These are phyloP conservation scores for Cyclotella cryptica DNA, from an alignment of 108 stramenopile species.

Conservation along the genomic window DNA sequence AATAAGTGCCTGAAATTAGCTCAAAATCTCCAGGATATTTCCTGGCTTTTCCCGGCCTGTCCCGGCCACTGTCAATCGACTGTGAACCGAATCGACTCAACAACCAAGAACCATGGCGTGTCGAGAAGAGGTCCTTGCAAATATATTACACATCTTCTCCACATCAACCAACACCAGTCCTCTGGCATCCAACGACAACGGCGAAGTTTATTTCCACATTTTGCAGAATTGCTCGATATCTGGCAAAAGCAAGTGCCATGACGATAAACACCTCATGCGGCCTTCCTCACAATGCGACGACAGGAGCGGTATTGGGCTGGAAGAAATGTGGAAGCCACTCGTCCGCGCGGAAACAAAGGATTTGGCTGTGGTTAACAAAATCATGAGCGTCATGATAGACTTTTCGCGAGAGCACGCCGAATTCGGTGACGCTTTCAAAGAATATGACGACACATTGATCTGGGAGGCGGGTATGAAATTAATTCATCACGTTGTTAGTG, in stretches of 20 bases:
- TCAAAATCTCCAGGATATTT: too few relatives aligned
- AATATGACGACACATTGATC: neutral
- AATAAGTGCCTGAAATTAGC: too few relatives aligned
- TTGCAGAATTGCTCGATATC: neutral
- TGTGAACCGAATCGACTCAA: too few relatives aligned
- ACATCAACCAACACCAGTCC: conserved; percentile 14
- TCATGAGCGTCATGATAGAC: neutral
- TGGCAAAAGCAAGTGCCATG: neutral
- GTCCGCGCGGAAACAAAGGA: neutral
- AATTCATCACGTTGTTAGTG: conserved; percentile 1
- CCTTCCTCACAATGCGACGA: neutral
- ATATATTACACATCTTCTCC: conserved; percentile 18
- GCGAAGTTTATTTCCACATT: neutral
- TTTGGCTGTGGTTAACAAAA: neutral
- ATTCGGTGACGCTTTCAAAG: neutral
- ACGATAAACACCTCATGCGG: neutral
- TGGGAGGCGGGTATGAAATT: conserved; percentile 17
- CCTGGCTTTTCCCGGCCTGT: too few relatives aligned
- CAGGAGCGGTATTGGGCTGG: neutral
- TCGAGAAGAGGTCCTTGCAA: conserved; percentile 21
- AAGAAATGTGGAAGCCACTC: neutral
- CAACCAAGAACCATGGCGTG: neutral
- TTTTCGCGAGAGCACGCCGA: neutral
- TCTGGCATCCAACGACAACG: neutral
- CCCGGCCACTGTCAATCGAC: too few relatives aligned